Conservation (phyloP, 306 rosid genomes). For the Mucuna pruriens region DNA sequence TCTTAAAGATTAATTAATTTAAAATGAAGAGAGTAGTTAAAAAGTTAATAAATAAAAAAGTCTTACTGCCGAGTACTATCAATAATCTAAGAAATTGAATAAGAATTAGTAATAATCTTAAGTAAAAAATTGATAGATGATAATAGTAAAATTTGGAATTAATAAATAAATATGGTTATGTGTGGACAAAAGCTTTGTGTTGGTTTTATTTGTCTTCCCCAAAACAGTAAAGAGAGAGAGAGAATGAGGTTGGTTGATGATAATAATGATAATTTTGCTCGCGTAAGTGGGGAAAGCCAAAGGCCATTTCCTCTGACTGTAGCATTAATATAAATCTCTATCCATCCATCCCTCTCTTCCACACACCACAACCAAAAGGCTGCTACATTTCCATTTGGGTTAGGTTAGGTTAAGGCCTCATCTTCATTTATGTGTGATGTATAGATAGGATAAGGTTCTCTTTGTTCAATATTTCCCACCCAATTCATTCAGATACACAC, state of each 20-base stretch:
- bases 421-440: not conserved
- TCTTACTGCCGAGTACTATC: too few species aligned
- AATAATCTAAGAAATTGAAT: too few species aligned
- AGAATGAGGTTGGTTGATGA: not conserved
- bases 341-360: not conserved
- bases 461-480: not conserved
- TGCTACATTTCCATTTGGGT: not conserved
- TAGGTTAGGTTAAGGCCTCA: not conserved
- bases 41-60: too few species aligned
- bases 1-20: too few species aligned
- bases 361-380: slow-evolving; percentile 1
- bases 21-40: too few species aligned
- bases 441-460: not conserved
- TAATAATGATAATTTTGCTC: slow-evolving; percentile 13
- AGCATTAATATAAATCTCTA: not conserved
- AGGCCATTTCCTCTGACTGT: not conserved
- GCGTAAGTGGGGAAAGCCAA: slow-evolving; percentile 7
- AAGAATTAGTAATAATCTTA: too few species aligned
- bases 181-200: slow-evolving; percentile 20
- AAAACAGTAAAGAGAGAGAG: not conserved
- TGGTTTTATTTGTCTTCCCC: slow-evolving; percentile 28
- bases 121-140: too few species aligned
- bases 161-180: too few species aligned
- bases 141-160: too few species aligned
- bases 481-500: too few species aligned